phyloP scores from a whole-genome alignment of 495 filamentous ascomycete species.

The Chlorociboria aeruginascens region DNA sequence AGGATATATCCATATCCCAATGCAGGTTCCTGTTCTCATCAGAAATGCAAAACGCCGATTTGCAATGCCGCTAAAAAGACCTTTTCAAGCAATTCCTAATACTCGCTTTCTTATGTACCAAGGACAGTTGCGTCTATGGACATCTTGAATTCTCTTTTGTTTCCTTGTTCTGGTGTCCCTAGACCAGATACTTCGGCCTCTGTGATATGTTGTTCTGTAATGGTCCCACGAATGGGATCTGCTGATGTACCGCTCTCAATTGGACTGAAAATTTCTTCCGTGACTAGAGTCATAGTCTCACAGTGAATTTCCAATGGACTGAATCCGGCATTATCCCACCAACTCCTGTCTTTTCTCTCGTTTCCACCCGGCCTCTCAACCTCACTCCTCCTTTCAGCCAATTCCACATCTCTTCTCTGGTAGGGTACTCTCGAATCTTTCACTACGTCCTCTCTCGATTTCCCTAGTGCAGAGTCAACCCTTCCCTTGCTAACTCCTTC shows the following conservation, averaged over 20 bases:
- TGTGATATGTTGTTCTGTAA: neutral
- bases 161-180: no score
- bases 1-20: no score
- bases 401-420: constrained; percentile 29
- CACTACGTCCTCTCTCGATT: constrained; percentile 30
- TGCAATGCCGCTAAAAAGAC: no score
- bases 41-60: no score
- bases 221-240: neutral
- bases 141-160: no score
- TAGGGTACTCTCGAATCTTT: constrained; percentile 32
- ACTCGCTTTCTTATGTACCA: no score
- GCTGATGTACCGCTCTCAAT: constrained; percentile 7
- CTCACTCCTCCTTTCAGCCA: constrained; percentile 13
- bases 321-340: constrained; percentile 14
- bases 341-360: constrained; percentile 8
- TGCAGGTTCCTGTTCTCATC: no score
- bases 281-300: constrained; percentile 15
- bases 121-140: no score
- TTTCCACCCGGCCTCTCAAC: neutral
- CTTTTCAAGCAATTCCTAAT: no score
- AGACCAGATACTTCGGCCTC: no score
- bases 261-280: constrained; percentile 11
- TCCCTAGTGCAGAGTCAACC: constrained; percentile 11
- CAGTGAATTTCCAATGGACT: neutral
- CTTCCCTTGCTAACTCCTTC: constrained; percentile 14